Conservation (phyloP, 192 early-diverging fungal genomes). For the Mortierella alpina region DNA sequence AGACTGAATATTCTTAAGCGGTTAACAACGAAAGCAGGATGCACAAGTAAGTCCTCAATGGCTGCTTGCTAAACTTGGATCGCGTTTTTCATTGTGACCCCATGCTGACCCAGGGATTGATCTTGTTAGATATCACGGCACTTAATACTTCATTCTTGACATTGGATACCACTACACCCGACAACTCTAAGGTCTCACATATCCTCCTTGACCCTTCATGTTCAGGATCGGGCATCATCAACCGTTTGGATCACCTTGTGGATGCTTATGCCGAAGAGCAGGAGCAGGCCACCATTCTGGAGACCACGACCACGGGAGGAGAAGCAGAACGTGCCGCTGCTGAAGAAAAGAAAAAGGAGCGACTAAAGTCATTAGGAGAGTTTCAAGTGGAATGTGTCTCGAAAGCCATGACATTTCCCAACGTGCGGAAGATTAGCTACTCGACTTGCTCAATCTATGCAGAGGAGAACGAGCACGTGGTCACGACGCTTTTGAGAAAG, state of each 20-base stretch:
- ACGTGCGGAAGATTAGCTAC: constrained; percentile 87
- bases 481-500: constrained; percentile 70
- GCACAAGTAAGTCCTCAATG: constrained; percentile 68
- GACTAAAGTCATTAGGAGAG: constrained; percentile 81
- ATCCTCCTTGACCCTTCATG: constrained; percentile 96
- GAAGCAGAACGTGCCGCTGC: constrained; percentile 34
- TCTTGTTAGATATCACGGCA: constrained; percentile 73
- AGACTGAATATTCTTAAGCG: constrained; percentile 79
- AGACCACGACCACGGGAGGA: constrained; percentile 50
- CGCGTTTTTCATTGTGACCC: background rate
- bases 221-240: constrained; percentile 94
- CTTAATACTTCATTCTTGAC: constrained; percentile 85
- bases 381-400: constrained; percentile 85
- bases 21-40: constrained; percentile 82
- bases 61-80: background rate
- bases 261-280: constrained; percentile 67
- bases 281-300: constrained; percentile 36
- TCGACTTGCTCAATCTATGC: constrained; percentile 96
- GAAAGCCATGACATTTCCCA: constrained; percentile 90
- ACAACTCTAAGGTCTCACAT: constrained; percentile 82
- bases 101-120: background rate
- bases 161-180: constrained; percentile 72
- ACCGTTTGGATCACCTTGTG: constrained; percentile 86
- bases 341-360: constrained; percentile 58
- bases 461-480: constrained; percentile 95